These are phyloP conservation scores for Lolium perenne DNA, from an alignment of 176 grass and related monocot species.

Conservation along the genomic window DNA sequence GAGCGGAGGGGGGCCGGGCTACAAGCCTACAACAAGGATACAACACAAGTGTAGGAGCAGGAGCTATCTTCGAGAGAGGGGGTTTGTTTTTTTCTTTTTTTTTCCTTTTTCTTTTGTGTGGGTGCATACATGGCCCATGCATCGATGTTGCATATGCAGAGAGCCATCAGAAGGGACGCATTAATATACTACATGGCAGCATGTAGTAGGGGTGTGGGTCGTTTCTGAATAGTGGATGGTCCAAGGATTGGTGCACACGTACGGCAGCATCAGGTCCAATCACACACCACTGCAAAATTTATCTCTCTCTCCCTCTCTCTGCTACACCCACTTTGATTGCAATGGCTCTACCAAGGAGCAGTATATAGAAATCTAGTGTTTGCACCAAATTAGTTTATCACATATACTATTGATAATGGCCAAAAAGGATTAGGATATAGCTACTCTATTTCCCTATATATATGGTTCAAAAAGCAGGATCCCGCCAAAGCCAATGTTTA, in stretches of 20 bases:
- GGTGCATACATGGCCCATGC: constrained; percentile 34
- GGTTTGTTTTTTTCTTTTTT: background rate
- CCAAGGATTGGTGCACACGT: constrained; percentile 47
- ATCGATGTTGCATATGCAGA: constrained; percentile 18
- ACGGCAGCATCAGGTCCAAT: constrained; percentile 42
- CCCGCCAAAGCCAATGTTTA: too few relatives aligned
- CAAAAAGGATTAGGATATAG: too few relatives aligned
- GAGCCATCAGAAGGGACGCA: constrained; percentile 3
- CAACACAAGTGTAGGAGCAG: background rate
- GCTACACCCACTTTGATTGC: constrained; percentile 28
- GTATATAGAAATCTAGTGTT: background rate
- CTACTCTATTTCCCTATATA: too few relatives aligned
- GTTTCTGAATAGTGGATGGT: constrained; percentile 49
- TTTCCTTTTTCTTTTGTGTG: background rate
- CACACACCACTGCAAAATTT: background rate
- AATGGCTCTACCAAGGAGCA: background rate
- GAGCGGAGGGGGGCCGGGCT: background rate
- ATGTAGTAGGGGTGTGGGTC: constrained; percentile 27
- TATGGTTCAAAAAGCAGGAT: too few relatives aligned
- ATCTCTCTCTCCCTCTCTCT: constrained; percentile 3
- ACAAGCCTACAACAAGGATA: background rate
- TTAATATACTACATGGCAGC: background rate
- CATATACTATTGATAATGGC: too few relatives aligned
- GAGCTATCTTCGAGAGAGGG: background rate
- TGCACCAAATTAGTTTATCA: background rate